These are phyloP conservation scores for Vitis labrusca DNA, from an alignment of 164 flowering plant genomes.

Conservation along the genomic window DNA sequence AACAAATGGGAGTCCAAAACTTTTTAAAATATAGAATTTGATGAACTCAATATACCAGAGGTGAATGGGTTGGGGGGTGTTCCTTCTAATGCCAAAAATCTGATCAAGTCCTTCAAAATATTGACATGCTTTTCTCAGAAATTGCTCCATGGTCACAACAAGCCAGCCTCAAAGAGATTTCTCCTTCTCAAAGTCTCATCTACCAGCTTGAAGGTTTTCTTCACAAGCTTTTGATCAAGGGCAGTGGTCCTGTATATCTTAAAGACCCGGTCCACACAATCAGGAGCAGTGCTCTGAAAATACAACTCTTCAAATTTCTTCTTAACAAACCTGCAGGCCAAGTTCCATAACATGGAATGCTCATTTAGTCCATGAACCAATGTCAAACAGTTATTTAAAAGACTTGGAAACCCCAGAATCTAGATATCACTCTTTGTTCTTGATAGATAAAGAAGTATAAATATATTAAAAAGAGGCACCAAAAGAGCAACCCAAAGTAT, in stretches of 20 bases:
- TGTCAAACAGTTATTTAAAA: neutral
- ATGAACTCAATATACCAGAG: neutral
- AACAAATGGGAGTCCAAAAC: constrained; percentile 7
- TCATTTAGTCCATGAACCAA: neutral
- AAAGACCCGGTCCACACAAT: constrained; percentile 86
- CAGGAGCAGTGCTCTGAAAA: constrained; percentile 83
- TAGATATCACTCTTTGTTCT: too few species aligned
- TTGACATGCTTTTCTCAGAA: neutral
- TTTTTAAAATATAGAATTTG: constrained; percentile 5
- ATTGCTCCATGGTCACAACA: constrained; percentile 44
- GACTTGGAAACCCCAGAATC: neutral
- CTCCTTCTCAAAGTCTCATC: constrained; percentile 94
- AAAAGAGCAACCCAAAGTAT: too few species aligned
- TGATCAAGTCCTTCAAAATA: constrained; percentile 16
- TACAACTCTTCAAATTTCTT: constrained; percentile 97
- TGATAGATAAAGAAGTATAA: too few species aligned
- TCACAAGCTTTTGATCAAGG: constrained; percentile 93
- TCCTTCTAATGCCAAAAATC: constrained; percentile 7
- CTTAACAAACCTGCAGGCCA: constrained; percentile 78
- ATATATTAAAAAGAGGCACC: too few species aligned
- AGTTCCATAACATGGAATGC: neutral
- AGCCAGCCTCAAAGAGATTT: constrained; percentile 92
- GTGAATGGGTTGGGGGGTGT: neutral
- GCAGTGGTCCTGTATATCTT: constrained; percentile 97
- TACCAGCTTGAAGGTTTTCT: constrained; percentile 96